A percentile compares a stretch with the other conserved stretches of the same genome.
Evolutionary conservation across 305 asterid genomes (phyloP).

Genomic region (Fraxinus velutina): DNA sequence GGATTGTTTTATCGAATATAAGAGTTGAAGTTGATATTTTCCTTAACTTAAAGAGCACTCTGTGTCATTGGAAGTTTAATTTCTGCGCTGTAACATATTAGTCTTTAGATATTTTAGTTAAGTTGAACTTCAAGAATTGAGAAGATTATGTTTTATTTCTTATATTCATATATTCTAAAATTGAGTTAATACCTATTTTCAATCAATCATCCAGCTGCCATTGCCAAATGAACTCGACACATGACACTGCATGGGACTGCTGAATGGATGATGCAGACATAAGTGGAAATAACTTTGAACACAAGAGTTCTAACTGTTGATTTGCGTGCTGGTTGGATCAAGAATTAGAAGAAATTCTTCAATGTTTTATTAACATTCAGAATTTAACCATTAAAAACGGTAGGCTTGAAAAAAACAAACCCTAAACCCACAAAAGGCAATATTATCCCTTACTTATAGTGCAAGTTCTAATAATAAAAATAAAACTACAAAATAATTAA

Average conservation of each 20-base stretch:
- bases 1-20: not conserved
- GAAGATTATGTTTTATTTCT: not conserved
- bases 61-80: not conserved
- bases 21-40: not conserved
- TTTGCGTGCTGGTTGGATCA: not conserved
- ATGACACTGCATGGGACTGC: not conserved
- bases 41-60: not conserved
- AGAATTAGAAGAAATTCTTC: not conserved
- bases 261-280: not conserved
- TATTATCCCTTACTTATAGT: not conserved
- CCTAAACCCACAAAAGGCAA: not conserved
- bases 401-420: not conserved
- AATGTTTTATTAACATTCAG: not conserved
- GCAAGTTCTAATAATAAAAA: not conserved
- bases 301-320: not conserved
- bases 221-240: not conserved
- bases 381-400: not conserved
- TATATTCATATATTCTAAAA: not conserved
- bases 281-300: not conserved
- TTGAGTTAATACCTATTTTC: not conserved
- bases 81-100: not conserved
- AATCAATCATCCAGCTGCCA: not conserved
- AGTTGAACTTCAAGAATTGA: not conserved
- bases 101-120: not conserved
- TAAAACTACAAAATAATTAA: not conserved